Conservation (phyloP, 768 basidiomycete species). For the Serendipita sp. region DNA sequence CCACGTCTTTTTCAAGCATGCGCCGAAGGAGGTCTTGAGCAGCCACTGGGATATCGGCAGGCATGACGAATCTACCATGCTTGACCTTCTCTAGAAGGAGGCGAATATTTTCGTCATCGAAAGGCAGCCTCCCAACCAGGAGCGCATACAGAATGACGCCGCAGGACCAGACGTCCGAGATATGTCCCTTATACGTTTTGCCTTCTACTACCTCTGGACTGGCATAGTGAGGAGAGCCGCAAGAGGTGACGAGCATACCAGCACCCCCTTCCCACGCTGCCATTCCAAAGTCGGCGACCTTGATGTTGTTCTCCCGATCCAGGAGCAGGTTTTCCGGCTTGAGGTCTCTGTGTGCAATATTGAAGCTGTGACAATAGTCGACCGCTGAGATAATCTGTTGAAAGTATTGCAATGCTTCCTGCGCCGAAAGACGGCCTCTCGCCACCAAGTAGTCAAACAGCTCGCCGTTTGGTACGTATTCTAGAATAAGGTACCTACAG, state of each 20-base stretch:
- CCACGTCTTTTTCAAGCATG: conserved; percentile 68
- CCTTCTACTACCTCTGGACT: conserved; percentile 84
- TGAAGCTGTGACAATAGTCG: conserved; percentile 87
- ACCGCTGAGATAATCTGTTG: conserved; percentile 87
- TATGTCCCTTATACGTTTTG: conserved; percentile 63
- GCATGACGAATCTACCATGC: conserved; percentile 56
- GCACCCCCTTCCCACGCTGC: conserved; percentile 67
- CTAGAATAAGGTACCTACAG: conserved; percentile 55
- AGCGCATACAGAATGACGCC: conserved; percentile 85
- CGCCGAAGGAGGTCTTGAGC: conserved; percentile 62
- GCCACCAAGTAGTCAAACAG: conserved; percentile 84
- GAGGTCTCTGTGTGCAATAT: conserved; percentile 85
- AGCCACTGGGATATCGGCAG: conserved; percentile 43
- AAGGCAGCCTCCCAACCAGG: conserved; percentile 76
- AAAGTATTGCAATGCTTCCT: conserved; percentile 73
- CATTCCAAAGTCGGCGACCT: conserved; percentile 97
- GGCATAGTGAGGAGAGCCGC: conserved; percentile 90
- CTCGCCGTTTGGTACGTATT: conserved; percentile 89
- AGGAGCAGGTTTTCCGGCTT: conserved; percentile 90
- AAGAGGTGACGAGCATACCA: conserved; percentile 59
- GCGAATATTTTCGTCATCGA: conserved; percentile 74
- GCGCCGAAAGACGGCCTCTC: conserved; percentile 48
- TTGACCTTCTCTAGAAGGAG: conserved; percentile 70
- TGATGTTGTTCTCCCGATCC: conserved; percentile 71
- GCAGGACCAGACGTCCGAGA: conserved; percentile 95